These are phyloP conservation scores for Talaromyces verruculosus DNA, from an alignment of 2,329 filamentous ascomycete species.

Conservation along the genomic window DNA sequence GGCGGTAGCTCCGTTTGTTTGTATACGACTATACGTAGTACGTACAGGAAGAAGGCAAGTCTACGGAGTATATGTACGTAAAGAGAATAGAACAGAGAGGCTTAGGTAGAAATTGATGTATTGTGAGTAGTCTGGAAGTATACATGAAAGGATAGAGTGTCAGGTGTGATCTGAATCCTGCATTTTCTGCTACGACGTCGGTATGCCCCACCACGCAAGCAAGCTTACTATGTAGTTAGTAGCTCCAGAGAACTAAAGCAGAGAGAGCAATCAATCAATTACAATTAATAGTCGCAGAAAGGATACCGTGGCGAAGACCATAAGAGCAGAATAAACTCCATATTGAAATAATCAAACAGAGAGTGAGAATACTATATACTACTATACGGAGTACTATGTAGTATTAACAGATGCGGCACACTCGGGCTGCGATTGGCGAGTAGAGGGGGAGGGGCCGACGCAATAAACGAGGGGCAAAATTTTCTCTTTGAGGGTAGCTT, in stretches of 20 bases:
- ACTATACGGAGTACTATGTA: too few species aligned
- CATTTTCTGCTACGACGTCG: conserved; percentile 3
- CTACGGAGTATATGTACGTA: neutral
- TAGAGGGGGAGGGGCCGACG: neutral
- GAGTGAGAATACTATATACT: too few species aligned
- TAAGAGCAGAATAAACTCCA: neutral
- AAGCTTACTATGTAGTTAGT: neutral
- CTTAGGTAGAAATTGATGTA: too few species aligned
- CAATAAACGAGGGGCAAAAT: conserved; percentile 14
- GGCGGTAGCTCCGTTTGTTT: conserved; percentile 2
- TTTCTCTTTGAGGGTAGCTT: neutral
- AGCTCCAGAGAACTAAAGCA: neutral
- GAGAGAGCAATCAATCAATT: too few species aligned
- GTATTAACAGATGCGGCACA: neutral
- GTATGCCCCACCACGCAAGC: neutral
- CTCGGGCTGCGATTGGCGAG: conserved; percentile 5
- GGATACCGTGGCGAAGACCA: too few species aligned
- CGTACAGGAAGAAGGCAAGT: neutral
- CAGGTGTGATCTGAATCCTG: neutral
- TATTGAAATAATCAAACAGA: neutral
- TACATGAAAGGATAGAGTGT: neutral
- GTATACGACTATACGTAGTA: neutral
- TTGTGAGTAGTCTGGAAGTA: too few species aligned
- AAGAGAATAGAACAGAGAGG: neutral
- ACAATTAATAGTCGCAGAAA: too few species aligned